phyloP scores from a whole-genome alignment of 345 rosid species.

The Arabidopsis arenosa region DNA sequence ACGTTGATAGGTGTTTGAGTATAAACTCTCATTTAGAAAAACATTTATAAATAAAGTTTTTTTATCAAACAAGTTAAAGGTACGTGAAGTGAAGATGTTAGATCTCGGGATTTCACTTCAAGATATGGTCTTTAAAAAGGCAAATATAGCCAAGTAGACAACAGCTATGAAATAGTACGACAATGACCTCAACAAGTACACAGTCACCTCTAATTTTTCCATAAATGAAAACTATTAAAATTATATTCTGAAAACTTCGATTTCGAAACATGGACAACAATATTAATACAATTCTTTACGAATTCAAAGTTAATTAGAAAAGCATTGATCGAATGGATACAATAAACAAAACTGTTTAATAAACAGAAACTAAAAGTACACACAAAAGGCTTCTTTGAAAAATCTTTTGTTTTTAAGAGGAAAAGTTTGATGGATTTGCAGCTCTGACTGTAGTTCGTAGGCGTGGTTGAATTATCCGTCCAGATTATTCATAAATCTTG shows the following conservation, averaged over 20 bases:
- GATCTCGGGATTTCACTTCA: conserved; percentile 21
- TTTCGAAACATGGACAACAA: neutral
- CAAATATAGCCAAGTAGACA: conserved; percentile 37
- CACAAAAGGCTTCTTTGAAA: neutral
- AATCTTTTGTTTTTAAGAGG: neutral
- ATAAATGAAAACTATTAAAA: neutral
- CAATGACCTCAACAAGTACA: conserved; percentile 33
- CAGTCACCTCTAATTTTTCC: conserved; percentile 21
- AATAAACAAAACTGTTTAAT: neutral
- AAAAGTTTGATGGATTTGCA: conserved; percentile 14
- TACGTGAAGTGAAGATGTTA: conserved; percentile 15
- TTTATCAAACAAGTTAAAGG: conserved; percentile 17
- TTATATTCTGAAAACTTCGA: neutral
- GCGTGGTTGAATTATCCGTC: neutral
- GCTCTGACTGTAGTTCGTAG: neutral
- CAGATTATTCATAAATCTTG: neutral
- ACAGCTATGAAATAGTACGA: conserved; percentile 35
- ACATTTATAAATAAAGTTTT: neutral
- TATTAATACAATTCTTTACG: neutral
- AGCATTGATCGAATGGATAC: neutral
- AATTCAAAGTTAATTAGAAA: neutral
- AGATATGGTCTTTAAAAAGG: conserved; percentile 28
- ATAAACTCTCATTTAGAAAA: neutral
- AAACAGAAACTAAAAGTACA: neutral
- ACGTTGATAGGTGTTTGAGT: neutral